Percentiles rank a stretch among this genome's conserved stretches.
phyloP scores from a whole-genome alignment of 352 stramenopile species.

The Globisporangium paroecandrum region DNA sequence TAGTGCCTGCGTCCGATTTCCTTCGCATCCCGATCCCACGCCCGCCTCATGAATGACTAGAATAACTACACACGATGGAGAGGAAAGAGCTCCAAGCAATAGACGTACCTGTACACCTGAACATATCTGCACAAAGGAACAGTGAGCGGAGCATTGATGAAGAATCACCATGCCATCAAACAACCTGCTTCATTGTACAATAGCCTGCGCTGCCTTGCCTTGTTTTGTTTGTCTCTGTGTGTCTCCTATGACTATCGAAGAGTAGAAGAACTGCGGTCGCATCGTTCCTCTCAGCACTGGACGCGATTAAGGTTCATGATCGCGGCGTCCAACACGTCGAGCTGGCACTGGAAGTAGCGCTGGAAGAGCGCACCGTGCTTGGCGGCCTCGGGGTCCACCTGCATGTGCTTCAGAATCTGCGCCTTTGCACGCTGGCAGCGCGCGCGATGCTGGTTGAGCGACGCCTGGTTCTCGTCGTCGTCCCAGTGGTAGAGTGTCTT shows the following conservation, averaged over 20 bases:
- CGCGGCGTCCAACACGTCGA: conserved; percentile 18
- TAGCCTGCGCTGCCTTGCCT: neutral
- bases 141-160: neutral
- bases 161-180: neutral
- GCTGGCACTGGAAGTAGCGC: conserved; percentile 21
- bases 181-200: conserved; percentile 5
- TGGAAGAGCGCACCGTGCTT: conserved; percentile 20
- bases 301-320: conserved; percentile 18
- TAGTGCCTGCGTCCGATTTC: conserved; percentile 78
- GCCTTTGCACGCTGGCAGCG: conserved; percentile 11
- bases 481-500: conserved; percentile 24
- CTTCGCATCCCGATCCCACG: conserved; percentile 73
- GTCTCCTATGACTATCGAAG: neutral
- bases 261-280: neutral
- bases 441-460: conserved; percentile 13
- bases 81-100: neutral
- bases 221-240: neutral
- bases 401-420: conserved; percentile 12
- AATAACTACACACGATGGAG: neutral
- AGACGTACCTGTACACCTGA: neutral
- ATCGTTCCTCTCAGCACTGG: conserved; percentile 6
- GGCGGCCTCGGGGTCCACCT: conserved; percentile 13
- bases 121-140: neutral
- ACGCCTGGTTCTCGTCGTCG: conserved; percentile 21
- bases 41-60: conserved; percentile 22